Conservation (phyloP, 1,284 basidiomycete species). For the Moniliella sp. region DNA sequence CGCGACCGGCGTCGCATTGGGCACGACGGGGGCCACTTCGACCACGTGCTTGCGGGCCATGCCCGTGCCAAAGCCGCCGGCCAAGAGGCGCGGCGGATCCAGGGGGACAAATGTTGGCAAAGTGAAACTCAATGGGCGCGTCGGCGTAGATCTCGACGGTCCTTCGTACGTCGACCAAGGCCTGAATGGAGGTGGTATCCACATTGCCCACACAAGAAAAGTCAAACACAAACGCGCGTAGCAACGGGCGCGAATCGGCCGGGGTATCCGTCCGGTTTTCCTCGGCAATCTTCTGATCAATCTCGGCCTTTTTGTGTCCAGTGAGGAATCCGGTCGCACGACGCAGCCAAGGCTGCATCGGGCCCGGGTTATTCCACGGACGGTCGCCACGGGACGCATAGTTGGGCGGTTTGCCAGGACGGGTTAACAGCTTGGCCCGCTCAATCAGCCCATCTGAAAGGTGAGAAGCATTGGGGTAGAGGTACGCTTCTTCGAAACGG, state of each 20-base stretch:
- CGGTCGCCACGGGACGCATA: conserved; percentile 41
- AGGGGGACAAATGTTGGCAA: conserved; percentile 65
- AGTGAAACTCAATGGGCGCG: conserved; percentile 61
- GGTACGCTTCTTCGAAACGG: conserved; percentile 74
- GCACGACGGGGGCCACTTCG: conserved; percentile 38
- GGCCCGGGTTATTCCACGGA: conserved; percentile 75
- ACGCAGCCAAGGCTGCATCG: conserved; percentile 16
- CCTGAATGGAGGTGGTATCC: conserved; percentile 64
- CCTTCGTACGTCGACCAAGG: conserved; percentile 63
- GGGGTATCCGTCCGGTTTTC: not conserved
- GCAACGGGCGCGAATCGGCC: conserved; percentile 42
- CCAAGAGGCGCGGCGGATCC: conserved; percentile 46
- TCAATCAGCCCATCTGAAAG: conserved; percentile 59
- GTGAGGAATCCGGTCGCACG: conserved; percentile 9
- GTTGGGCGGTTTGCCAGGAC: conserved; percentile 46
- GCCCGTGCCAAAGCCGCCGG: conserved; percentile 19
- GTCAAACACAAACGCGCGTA: conserved; percentile 73
- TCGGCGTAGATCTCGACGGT: conserved; percentile 73
- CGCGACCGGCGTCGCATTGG: no score
- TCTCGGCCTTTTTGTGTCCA: conserved; percentile 42
- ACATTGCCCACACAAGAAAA: conserved; percentile 52
- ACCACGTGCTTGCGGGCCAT: conserved; percentile 3
- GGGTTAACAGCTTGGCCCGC: conserved; percentile 55
- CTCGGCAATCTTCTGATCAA: conserved; percentile 9
- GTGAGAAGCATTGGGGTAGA: conserved; percentile 73